These are phyloP conservation scores for Fraxinus velutina DNA, from an alignment of 305 asterid genomes.

Conservation along the genomic window DNA sequence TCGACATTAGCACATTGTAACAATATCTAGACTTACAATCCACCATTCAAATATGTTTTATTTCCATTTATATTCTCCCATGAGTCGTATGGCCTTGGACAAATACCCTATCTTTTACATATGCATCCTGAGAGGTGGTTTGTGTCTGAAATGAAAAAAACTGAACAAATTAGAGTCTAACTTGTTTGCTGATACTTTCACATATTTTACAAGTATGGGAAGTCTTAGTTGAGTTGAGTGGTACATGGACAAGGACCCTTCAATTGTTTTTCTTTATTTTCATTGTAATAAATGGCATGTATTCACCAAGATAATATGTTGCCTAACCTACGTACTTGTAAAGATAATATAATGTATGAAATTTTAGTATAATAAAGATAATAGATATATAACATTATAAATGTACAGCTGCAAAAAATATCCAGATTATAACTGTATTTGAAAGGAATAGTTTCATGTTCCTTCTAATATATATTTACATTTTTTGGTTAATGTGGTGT, in stretches of 20 bases:
- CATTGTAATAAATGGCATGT: background rate
- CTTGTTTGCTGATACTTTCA: background rate
- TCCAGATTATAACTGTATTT: background rate
- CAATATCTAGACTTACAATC: background rate
- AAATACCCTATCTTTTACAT: background rate
- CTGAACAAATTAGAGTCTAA: background rate
- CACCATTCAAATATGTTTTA: background rate
- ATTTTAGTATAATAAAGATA: background rate
- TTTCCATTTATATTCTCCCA: background rate
- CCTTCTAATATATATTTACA: background rate
- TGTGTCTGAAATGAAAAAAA: background rate
- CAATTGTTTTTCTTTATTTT: background rate
- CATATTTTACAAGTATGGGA: background rate
- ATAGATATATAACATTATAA: background rate
- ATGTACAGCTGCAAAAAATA: background rate
- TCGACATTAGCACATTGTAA: background rate
- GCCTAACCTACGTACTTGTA: background rate
- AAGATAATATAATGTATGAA: background rate
- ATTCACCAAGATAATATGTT: background rate
- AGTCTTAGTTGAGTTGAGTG: background rate
- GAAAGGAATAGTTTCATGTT: background rate
- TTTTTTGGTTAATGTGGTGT: background rate
- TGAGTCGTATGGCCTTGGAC: background rate
- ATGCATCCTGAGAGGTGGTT: conserved; percentile 1
- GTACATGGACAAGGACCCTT: background rate